Conservation (phyloP, 1,284 basidiomycete genomes). For the Gastroboletus turbinatus region DNA sequence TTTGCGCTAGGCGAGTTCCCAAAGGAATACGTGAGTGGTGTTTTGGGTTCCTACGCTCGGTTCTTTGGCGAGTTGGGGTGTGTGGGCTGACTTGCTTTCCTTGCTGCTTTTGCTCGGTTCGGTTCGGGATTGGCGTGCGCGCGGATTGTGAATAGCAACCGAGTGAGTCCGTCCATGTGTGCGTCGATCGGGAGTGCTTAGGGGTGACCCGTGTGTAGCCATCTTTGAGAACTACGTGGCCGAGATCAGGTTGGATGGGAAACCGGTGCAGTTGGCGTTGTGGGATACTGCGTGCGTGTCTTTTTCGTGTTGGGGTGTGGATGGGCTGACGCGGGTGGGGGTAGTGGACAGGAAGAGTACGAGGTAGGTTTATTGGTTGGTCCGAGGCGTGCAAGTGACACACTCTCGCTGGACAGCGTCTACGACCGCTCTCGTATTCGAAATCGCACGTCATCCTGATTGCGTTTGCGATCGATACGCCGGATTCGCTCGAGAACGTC, state of each 20-base stretch:
- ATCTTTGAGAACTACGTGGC: conserved; percentile 99
- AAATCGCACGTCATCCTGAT: conserved; percentile 99
- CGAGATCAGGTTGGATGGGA: conserved; percentile 95
- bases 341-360: conserved; percentile 90
- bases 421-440: conserved; percentile 94
- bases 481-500: conserved; percentile 96
- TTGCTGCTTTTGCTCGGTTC: neutral
- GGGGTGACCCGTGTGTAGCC: conserved; percentile 44
- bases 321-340: conserved; percentile 2
- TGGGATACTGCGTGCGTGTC: conserved; percentile 87
- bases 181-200: conserved; percentile 2
- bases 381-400: neutral
- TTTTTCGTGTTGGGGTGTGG: neutral
- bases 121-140: neutral
- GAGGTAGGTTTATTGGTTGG: conserved; percentile 54
- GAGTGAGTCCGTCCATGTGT: conserved; percentile 39
- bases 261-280: conserved; percentile 91
- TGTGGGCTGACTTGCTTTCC: neutral
- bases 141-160: conserved; percentile 46
- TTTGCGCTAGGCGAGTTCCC: conserved; percentile 97
- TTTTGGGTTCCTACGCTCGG: neutral
- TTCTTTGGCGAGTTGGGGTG: neutral
- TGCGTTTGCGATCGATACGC: conserved; percentile 94
- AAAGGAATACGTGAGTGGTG: conserved; percentile 81
- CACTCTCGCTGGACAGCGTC: conserved; percentile 51